phyloP scores from a whole-genome alignment of 1,139 yeast species.

The Geotrichum carabidarum region DNA sequence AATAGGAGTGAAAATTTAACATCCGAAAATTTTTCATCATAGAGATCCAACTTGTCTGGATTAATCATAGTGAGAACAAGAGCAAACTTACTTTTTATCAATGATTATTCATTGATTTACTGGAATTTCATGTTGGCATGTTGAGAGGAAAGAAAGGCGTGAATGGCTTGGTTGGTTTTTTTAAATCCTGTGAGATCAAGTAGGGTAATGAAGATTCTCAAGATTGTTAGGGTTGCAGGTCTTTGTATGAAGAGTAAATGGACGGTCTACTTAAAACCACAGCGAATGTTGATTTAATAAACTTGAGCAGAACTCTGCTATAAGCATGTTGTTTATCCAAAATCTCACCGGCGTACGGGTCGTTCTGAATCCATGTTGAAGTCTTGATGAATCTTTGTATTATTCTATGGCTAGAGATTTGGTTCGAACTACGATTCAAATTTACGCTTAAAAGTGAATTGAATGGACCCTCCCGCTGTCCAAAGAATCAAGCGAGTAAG shows the following conservation, averaged over 20 bases:
- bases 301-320: no score
- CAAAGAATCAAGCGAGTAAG: conserved; percentile 48
- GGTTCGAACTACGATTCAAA: not conserved
- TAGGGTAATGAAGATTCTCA: not conserved
- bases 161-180: not conserved
- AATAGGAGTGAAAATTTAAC: conserved; percentile 17
- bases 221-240: no score
- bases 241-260: no score
- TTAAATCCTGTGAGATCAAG: not conserved
- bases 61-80: no score
- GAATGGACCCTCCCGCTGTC: conserved; percentile 56
- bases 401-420: no score
- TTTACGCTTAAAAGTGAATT: not conserved
- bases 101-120: not conserved
- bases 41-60: not conserved
- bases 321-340: no score
- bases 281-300: no score
- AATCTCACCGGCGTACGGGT: no score
- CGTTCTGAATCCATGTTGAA: no score
- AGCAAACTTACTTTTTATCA: no score
- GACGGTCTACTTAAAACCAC: no score
- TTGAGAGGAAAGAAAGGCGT: not conserved
- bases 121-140: not conserved
- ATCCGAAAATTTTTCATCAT: conserved; percentile 21
- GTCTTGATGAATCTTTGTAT: no score